phyloP scores from a whole-genome alignment of 441 rosid species.

The Manihot esculenta region DNA sequence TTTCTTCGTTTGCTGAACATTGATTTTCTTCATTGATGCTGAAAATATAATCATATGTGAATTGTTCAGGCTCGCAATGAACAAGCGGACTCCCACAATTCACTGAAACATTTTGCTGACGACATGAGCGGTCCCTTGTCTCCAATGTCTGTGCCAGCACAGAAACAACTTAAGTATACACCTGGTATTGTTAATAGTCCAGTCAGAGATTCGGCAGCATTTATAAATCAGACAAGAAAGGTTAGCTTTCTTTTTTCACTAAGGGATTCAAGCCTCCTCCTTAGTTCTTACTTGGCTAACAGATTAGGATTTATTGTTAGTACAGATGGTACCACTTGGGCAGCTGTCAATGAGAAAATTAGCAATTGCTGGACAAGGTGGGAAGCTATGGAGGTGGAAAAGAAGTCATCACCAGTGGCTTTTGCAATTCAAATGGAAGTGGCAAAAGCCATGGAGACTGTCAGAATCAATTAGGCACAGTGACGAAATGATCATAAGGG shows the following conservation, averaged over 20 bases:
- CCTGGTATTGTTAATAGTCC: constrained; percentile 85
- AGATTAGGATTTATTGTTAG: constrained; percentile 11
- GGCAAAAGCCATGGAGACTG: constrained; percentile 99
- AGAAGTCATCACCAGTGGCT: constrained; percentile 98
- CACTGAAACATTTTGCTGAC: constrained; percentile 61
- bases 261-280: constrained; percentile 11
- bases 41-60: constrained; percentile 2
- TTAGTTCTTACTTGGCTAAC: constrained; percentile 23
- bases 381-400: constrained; percentile 99
- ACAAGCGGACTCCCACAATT: constrained; percentile 62
- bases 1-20: constrained; percentile 11
- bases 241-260: constrained; percentile 31
- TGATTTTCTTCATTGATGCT: constrained; percentile 1
- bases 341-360: constrained; percentile 68
- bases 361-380: constrained; percentile 66
- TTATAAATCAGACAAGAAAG: constrained; percentile 69
- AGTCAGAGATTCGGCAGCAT: constrained; percentile 56
- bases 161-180: constrained; percentile 88
- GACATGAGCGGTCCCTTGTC: constrained; percentile 59
- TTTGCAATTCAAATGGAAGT: constrained; percentile 96
- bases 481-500: constrained; percentile 69
- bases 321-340: constrained; percentile 90
- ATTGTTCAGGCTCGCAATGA: constrained; percentile 31
- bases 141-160: constrained; percentile 80
- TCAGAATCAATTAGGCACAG: constrained; percentile 90